Evolutionary conservation across 2,329 filamentous ascomycete species (phyloP), one percentile per base, ranked within the genome.

Genomic region (Pseudogymnoascus sp.): DNA sequence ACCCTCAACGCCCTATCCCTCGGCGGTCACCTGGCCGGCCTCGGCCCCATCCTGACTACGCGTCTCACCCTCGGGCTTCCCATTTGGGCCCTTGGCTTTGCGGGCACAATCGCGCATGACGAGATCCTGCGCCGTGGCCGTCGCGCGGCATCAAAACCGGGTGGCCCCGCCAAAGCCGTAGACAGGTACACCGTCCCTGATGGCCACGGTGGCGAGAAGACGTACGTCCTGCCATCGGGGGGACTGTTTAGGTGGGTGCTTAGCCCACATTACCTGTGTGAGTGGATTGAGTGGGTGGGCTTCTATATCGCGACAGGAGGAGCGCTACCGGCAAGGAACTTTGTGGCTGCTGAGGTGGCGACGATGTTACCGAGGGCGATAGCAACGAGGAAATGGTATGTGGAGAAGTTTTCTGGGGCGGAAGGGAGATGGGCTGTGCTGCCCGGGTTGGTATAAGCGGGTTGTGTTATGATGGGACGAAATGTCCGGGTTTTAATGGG

Each of bases 271-370:
- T 99, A 97, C 74, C 80, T 96, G n/a, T 89, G 88, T 72, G 94
- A 99, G 77, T 99, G 94, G 94, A 74, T 96, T 61, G 94, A 99
- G 80, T 99, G 94, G 94, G 74, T 83, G 3, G 94, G 94, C 0
- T 99, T 92, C 74, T 92, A 88, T 79, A 83, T 96, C 74, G 83
- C 89, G 68, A 83, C 87, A 63, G 86, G 86, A 1, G 83, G 79
- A 76, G 75, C 77, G 4, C 77, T 84, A 58, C 93, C 94, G 0
- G 93, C 91, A 23, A 80, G 92, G 70, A 83, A 83, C 60, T 97
- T 97, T 72, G 70, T 96, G 49, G 66, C 96, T 58, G 97, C 97
- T 73, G 92, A 96, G 76, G 77, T 99, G 60, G 77, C 86, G n/a
- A 87, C 89, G 7, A 99, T 97, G 93, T 74, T 95, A 65, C 93